Conservation (phyloP, 2,329 filamentous ascomycete genomes). For the Fusarium mundagurra region DNA sequence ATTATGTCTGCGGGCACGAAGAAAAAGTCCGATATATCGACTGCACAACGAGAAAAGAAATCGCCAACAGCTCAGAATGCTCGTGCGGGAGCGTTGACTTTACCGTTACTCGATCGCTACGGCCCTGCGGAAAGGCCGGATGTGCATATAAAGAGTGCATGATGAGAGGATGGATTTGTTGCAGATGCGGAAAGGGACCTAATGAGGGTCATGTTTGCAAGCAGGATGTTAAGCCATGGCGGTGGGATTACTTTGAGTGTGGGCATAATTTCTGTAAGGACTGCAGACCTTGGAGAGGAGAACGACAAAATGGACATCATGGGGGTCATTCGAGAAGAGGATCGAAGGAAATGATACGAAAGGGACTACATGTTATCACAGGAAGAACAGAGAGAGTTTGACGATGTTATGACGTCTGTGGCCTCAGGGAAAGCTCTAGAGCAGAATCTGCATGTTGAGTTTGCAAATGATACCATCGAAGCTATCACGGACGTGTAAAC, state of each 20-base stretch:
- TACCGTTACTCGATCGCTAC: background rate
- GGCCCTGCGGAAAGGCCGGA: conserved; percentile 4
- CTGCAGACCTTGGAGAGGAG: conserved; percentile 19
- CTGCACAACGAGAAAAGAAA: conserved; percentile 27
- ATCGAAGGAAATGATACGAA: conserved; percentile 42
- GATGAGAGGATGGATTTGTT: conserved; percentile 34
- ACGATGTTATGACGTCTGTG: background rate
- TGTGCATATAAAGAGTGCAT: conserved; percentile 31
- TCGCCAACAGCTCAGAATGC: conserved; percentile 24
- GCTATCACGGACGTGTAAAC: background rate
- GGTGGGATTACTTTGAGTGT: conserved; percentile 24
- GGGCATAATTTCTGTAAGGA: conserved; percentile 17
- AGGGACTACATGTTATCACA: conserved; percentile 3
- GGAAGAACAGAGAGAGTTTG: background rate
- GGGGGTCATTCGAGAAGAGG: background rate
- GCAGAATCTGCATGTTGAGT: background rate
- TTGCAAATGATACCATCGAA: background rate
- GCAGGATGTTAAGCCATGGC: conserved; percentile 24
- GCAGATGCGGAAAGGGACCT: conserved; percentile 32
- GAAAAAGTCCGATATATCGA: conserved; percentile 27
- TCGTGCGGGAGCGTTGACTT: conserved; percentile 33
- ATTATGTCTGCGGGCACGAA: conserved; percentile 35
- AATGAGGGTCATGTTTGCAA: conserved; percentile 22
- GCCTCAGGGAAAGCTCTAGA: too few species aligned
- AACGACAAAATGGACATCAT: background rate